Base-by-base conservation (phyloP, 805 yeast species). In the Torulaspora microellipsoides region DNA sequence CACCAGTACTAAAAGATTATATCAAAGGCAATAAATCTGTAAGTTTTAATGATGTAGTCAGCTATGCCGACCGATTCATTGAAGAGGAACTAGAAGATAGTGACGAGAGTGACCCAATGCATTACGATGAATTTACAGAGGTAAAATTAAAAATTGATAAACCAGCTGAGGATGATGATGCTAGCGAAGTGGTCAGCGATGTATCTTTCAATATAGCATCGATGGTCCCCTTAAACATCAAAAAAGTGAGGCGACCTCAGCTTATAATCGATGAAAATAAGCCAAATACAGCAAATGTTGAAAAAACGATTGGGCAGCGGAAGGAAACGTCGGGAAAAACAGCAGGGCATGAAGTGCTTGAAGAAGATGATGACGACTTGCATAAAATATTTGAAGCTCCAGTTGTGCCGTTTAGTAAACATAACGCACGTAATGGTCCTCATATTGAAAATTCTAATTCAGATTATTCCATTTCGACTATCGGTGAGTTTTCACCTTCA, bases 401-500 rank as follows among this genome's bases (percentile, higher is more conserved):
- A 4, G 43, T 46, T n/a, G 40, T 53, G 38, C 66, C 66, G 9
- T 60, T 62, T 43, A 35, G 39, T n/a, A 45, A 40, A 38, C 27
- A 27, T 20, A 37, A 34, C 11, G 27, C 28, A 11, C 34, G 42
- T 10, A 40, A 34, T 25, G 46, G 42, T 6, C 28, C 42, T 56
- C 64, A 43, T 33, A 60, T 57, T 59, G 64, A 43, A 14, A 49
- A 52, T 46, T 67, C 62, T 31, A 60, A 57, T 31, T 60, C 64
- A 2, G 66, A 66, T 33, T 59, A 59, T 20, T 61, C 69, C 8
- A 68, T 69, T 12, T 68, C 74, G 1, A 60, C 64, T 2, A 70
- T 72, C 32, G 76, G 76, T 0, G 73, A 72, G 11, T 72, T 65
- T 53, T 70, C 75, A 2, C 76, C 76, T 14, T 67, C 72, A 6